Evolutionary conservation across 257 asterid species (phyloP), one percentile per base, ranked within the genome.

Genomic region (Primulina tabacum): DNA sequence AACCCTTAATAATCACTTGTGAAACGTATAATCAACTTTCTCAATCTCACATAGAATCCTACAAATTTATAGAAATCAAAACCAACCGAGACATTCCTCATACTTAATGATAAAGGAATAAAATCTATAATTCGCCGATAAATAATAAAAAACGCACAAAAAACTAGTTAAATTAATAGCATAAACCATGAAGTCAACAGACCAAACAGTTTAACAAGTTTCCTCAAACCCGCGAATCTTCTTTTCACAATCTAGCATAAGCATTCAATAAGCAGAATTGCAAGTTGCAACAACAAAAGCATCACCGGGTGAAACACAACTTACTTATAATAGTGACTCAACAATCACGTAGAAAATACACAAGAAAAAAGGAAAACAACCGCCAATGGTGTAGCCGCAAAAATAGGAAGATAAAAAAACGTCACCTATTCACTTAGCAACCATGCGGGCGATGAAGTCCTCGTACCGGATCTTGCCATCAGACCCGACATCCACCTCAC

Each of bases 401-500:
- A 40, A 5, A 67, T 26, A 30, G 8, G 56, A 58, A 56, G 34
- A 32, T 2, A n/a, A 32, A 32, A 32, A 8, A 56, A 28, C 35
- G 38, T 35, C 60, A 47, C 77, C 79, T 63, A 33, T 30, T 82
- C 85, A 92, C 82, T 89, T 92, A 43, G 98, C 96, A 43, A 92
- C 98, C 97, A 92, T 89, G 75, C 98, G 82, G 12, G 96, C 86
- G 52, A 92, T 92, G 85, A 92, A 92, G 75, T 86, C 97, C 88
- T 89, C 98, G 69, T 89, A 92, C 40, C 84, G 83, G 83, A 92
- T 90, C 88, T 92, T 92, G 61, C 96, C 98, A 70, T 92, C 98
- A 67, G 98, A 81, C 71, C 95, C 98, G 67, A 86, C 92, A 82
- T 89, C 96, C n/a, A 92, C 96, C 82, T 92, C 98, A 6, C 98